Percentiles rank a stretch among this genome's conserved stretches.
phyloP scores from a whole-genome alignment of 2,329 filamentous ascomycete species.

The Clarireedia monteithiana region DNA sequence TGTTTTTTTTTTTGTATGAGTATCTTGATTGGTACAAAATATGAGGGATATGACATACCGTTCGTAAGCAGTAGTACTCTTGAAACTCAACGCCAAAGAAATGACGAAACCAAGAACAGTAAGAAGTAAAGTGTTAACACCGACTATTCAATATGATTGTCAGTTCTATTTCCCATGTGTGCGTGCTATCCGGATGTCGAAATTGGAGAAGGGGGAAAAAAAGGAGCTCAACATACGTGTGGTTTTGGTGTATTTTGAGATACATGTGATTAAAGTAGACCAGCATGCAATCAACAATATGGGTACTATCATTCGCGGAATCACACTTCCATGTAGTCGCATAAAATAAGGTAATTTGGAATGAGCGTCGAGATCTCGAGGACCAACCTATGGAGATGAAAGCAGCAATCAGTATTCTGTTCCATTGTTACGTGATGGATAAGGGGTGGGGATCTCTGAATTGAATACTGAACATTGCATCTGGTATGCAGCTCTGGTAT shows the following conservation, averaged over 20 bases:
- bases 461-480: neutral
- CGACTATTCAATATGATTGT: constrained; percentile 29
- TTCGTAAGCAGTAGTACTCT: constrained; percentile 71
- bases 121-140: constrained; percentile 60
- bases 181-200: too few species aligned
- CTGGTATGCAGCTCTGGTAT: too few species aligned
- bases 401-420: neutral
- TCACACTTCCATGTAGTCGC: constrained; percentile 66
- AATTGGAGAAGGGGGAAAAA: neutral
- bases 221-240: constrained; percentile 14
- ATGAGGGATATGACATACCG: constrained; percentile 30
- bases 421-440: neutral
- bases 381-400: constrained; percentile 35
- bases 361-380: constrained; percentile 62
- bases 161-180: neutral
- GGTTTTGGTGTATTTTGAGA: constrained; percentile 25
- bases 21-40: neutral
- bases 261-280: constrained; percentile 60
- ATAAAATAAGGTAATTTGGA: constrained; percentile 72
- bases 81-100: constrained; percentile 69
- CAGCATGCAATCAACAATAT: constrained; percentile 54
- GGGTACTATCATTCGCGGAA: constrained; percentile 67
- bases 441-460: neutral
- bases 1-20: neutral
- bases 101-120: constrained; percentile 78